These are phyloP conservation scores for Tricholoma hemisulphureum DNA, from an alignment of 768 basidiomycete genomes.

Conservation along the genomic window DNA sequence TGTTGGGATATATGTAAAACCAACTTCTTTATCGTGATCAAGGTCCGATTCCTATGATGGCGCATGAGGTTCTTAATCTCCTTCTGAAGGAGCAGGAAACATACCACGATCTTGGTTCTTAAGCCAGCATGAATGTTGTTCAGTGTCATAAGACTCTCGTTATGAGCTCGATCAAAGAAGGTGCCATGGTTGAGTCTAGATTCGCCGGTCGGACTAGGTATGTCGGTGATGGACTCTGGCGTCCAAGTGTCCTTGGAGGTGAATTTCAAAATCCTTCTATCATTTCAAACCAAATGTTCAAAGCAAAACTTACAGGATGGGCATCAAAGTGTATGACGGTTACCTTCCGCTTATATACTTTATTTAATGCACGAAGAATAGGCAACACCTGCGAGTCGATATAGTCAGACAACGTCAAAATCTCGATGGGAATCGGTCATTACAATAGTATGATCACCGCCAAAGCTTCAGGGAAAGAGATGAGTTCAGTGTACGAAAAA, in stretches of 20 bases:
- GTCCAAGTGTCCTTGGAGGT: background rate
- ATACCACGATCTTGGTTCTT: background rate
- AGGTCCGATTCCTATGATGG: background rate
- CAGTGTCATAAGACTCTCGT: background rate
- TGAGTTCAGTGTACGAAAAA: background rate
- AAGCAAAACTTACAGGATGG: background rate
- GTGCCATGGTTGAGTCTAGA: background rate
- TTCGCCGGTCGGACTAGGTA: background rate
- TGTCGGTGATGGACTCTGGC: background rate
- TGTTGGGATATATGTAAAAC: background rate
- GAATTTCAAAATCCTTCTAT: background rate
- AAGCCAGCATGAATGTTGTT: background rate
- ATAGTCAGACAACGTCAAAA: background rate
- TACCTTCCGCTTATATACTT: background rate
- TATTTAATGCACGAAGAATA: background rate
- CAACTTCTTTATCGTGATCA: background rate
- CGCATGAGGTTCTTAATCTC: background rate
- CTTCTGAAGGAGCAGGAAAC: background rate
- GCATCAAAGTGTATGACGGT: background rate
- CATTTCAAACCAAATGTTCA: background rate
- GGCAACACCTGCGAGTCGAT: background rate
- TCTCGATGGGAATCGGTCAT: background rate
- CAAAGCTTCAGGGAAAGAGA: background rate
- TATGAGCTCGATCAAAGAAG: background rate
- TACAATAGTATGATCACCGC: background rate